A percentile compares a stretch with the other conserved stretches of the same genome.
These are phyloP conservation scores for Ophidiomyces ophidiicola DNA, from an alignment of 2,329 filamentous ascomycete genomes.

Conservation along the genomic window DNA sequence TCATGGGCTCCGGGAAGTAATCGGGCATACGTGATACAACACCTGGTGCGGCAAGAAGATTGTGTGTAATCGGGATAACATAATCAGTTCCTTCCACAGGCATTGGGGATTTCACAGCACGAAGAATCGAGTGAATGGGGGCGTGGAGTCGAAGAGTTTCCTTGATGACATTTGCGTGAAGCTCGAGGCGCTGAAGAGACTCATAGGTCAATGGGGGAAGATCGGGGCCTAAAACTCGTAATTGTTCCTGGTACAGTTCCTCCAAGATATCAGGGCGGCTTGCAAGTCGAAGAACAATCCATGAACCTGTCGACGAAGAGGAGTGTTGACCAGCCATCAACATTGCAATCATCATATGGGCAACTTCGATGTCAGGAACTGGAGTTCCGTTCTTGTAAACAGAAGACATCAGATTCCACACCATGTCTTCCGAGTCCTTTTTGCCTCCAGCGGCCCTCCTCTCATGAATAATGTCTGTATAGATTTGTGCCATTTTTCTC, in stretches of 20 bases:
- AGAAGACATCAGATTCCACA: slow-evolving; percentile 79
- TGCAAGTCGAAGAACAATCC: slow-evolving; percentile 73
- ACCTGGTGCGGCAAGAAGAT: slow-evolving; percentile 72
- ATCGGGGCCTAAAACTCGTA: slow-evolving; percentile 57
- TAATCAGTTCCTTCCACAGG: slow-evolving; percentile 70
- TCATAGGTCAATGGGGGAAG: slow-evolving; percentile 67
- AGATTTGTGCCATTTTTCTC: slow-evolving; percentile 66
- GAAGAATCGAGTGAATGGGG: slow-evolving; percentile 90
- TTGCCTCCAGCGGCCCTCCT: slow-evolving; percentile 46
- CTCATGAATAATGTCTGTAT: slow-evolving; percentile 68
- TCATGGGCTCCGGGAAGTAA: slow-evolving; percentile 69
- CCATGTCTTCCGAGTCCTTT: slow-evolving; percentile 60
- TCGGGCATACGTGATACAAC: slow-evolving; percentile 59
- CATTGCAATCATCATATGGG: slow-evolving; percentile 87
- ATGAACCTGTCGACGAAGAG: slow-evolving; percentile 69
- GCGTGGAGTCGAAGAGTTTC: slow-evolving; percentile 85
- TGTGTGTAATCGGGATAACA: slow-evolving; percentile 67
- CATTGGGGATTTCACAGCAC: slow-evolving; percentile 81
- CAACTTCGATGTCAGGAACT: slow-evolving; percentile 73
- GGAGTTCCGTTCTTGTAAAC: slow-evolving; percentile 69
- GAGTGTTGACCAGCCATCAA: slow-evolving; percentile 89
- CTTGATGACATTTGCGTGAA: slow-evolving; percentile 76
- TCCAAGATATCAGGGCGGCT: slow-evolving; percentile 67
- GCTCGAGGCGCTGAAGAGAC: slow-evolving; percentile 61
- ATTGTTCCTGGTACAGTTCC: slow-evolving; percentile 73